A percentile compares a stretch with the other conserved stretches of the same genome.
These are phyloP conservation scores for Ganoderma sinense DNA, from an alignment of 1,284 basidiomycete species.

Conservation along the genomic window DNA sequence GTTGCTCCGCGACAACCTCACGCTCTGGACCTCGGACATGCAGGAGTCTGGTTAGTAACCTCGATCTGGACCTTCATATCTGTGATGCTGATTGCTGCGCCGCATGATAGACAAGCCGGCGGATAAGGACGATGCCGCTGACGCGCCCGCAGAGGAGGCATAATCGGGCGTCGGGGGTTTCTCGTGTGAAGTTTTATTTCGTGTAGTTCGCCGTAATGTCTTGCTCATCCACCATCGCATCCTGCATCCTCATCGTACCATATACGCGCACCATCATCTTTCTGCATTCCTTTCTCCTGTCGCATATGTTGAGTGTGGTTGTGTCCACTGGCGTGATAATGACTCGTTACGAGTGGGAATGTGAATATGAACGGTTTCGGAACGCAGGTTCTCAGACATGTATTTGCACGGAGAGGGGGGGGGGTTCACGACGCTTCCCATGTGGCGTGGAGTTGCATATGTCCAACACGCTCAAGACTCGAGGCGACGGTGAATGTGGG, in stretches of 20 bases:
- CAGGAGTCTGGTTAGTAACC: conserved; percentile 77
- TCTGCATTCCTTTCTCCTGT: conserved; percentile 33
- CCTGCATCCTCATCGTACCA: conserved; percentile 34
- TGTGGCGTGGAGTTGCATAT: not conserved
- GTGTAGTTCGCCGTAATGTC: conserved; percentile 33
- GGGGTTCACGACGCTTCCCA: not conserved
- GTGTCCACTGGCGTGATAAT: conserved; percentile 18
- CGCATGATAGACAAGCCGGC: conserved; percentile 61
- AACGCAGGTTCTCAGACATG: conserved; percentile 17
- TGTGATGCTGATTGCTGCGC: conserved; percentile 9
- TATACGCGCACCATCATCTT: conserved; percentile 33
- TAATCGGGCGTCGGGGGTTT: conserved; percentile 29
- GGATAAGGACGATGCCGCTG: conserved; percentile 71
- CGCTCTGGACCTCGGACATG: conserved; percentile 99
- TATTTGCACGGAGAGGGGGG: not conserved
- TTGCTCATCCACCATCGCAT: conserved; percentile 33
- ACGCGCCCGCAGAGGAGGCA: conserved; percentile 40
- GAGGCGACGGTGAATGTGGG: not conserved
- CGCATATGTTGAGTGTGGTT: conserved; percentile 28
- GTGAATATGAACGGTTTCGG: conserved; percentile 27
- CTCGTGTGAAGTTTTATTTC: conserved; percentile 27
- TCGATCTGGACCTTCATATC: not conserved
- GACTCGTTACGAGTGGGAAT: conserved; percentile 17
- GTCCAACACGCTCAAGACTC: not conserved
- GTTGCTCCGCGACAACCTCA: conserved; percentile 97